Evolutionary conservation across 2,329 filamentous ascomycete species (phyloP).

Genomic region (Cadophora malorum): DNA sequence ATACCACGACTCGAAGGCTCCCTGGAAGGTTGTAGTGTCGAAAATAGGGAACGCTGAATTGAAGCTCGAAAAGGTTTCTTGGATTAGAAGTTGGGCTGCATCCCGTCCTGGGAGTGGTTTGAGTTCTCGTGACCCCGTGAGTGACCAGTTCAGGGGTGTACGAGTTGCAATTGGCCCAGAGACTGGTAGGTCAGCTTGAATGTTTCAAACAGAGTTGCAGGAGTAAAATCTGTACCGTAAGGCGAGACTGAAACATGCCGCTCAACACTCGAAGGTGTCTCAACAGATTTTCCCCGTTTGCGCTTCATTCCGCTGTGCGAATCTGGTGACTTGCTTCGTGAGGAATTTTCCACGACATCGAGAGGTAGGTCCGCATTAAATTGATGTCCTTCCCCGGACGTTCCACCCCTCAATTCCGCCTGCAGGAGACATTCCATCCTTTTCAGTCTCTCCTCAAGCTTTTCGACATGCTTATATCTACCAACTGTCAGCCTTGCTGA

Average conservation of each 20-base stretch:
- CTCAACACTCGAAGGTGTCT: constrained; percentile 26
- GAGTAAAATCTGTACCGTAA: constrained; percentile 29
- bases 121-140: constrained; percentile 25
- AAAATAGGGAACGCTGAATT: constrained; percentile 35
- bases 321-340: constrained; percentile 22
- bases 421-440: constrained; percentile 33
- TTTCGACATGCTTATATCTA: constrained; percentile 32
- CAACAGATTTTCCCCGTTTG: constrained; percentile 27
- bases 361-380: constrained; percentile 23
- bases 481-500: constrained; percentile 11
- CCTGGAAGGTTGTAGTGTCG: constrained; percentile 28
- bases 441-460: constrained; percentile 33
- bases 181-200: constrained; percentile 29
- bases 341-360: constrained; percentile 22
- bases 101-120: constrained; percentile 26
- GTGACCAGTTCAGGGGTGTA: constrained; percentile 26
- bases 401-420: constrained; percentile 26
- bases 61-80: constrained; percentile 30
- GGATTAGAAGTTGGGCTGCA: constrained; percentile 26
- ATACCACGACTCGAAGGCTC: constrained; percentile 25
- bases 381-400: constrained; percentile 12
- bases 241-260: constrained; percentile 28
- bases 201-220: constrained; percentile 21
- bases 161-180: constrained; percentile 24
- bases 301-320: constrained; percentile 25